Evolutionary conservation across 768 basidiomycete genomes (phyloP).

Genomic region (Coprinellus aureogranulatus): DNA sequence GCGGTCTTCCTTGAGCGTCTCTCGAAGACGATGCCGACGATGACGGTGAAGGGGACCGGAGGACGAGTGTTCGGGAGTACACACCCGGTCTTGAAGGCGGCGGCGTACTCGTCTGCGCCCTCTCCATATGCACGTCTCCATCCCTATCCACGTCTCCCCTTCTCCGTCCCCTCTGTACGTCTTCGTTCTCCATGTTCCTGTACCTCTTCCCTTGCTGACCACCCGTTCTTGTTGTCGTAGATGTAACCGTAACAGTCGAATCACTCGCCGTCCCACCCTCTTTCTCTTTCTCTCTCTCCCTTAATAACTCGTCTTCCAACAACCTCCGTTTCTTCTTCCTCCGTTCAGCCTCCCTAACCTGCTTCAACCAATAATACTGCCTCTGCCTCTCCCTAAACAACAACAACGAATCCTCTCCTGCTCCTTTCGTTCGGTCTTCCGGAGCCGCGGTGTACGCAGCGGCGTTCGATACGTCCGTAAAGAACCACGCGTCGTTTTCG

Average conservation of each 20-base stretch:
- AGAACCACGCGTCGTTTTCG: background rate
- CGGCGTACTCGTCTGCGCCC: background rate
- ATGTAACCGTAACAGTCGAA: too few relatives aligned
- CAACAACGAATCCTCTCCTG: background rate
- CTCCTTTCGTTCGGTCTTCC: background rate
- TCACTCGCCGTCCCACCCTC: background rate
- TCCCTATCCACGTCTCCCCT: background rate
- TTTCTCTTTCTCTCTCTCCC: background rate
- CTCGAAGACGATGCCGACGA: background rate
- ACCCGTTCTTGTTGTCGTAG: background rate
- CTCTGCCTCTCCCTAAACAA: constrained; percentile 2
- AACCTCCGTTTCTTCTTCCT: background rate
- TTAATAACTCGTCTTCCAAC: background rate
- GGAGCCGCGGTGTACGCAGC: background rate
- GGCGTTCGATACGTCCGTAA: background rate
- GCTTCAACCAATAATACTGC: background rate
- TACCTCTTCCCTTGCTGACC: background rate
- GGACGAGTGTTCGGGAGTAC: background rate
- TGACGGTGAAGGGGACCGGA: background rate
- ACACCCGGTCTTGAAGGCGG: background rate
- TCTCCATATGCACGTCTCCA: background rate
- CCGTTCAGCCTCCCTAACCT: background rate
- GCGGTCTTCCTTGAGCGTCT: background rate
- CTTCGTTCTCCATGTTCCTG: background rate
- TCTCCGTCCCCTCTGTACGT: background rate